These are phyloP conservation scores for Cubamyces lactineus DNA, from an alignment of 768 basidiomycete species.

Conservation along the genomic window DNA sequence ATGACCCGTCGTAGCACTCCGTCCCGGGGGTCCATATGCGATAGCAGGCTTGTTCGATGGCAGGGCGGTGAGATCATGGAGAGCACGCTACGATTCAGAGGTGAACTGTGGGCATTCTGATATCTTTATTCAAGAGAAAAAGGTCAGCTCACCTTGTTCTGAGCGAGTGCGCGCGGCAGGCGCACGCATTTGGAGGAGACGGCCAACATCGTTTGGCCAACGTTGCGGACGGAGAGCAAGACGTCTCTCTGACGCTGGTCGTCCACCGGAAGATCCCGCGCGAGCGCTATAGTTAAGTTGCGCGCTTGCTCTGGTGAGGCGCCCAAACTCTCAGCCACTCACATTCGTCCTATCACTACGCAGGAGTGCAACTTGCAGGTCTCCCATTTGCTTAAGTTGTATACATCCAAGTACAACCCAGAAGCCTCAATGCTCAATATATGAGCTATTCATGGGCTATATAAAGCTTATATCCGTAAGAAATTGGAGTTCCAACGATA, in stretches of 20 bases:
- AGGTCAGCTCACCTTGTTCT: slow-evolving; percentile 46
- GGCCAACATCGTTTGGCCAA: slow-evolving; percentile 33
- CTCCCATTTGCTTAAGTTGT: too few relatives aligned
- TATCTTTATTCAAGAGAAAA: not conserved
- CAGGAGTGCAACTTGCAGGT: not conserved
- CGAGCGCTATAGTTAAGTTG: slow-evolving; percentile 1
- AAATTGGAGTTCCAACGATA: too few relatives aligned
- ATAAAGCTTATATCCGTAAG: too few relatives aligned
- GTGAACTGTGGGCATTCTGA: slow-evolving; percentile 1
- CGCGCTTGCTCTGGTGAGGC: not conserved
- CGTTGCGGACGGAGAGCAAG: slow-evolving; percentile 28
- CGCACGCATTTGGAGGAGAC: slow-evolving; percentile 38
- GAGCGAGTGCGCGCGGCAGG: slow-evolving; percentile 52
- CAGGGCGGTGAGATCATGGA: slow-evolving; percentile 71
- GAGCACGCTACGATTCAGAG: slow-evolving; percentile 55
- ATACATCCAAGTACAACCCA: too few relatives aligned
- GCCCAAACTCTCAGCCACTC: slow-evolving; percentile 2
- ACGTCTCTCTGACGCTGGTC: slow-evolving; percentile 24
- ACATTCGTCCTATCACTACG: slow-evolving; percentile 1
- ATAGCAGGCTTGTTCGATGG: slow-evolving; percentile 68
- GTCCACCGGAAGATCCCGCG: slow-evolving; percentile 25
- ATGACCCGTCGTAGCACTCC: slow-evolving; percentile 88
- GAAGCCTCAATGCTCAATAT: too few relatives aligned
- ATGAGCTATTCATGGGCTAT: too few relatives aligned
- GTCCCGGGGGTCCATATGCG: slow-evolving; percentile 77